Evolutionary conservation across 1,284 basidiomycete genomes (phyloP), one percentile per base, ranked within the genome.

Genomic region (Ceratobasidium sp.): DNA sequence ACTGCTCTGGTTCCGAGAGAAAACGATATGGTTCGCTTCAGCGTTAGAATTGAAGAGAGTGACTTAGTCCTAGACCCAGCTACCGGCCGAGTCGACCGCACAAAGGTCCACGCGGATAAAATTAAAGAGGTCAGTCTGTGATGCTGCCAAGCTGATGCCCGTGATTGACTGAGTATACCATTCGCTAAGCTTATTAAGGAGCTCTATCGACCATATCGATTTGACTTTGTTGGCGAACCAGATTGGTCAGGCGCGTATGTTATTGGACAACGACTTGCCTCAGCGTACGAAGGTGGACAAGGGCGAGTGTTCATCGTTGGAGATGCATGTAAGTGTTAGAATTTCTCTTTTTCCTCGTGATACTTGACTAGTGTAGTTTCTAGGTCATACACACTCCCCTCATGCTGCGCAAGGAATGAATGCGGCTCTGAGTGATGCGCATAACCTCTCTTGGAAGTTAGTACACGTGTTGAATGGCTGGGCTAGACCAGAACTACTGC

Each of bases 361-460:
- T 41, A 41, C 36, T 5, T 41, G 36, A 41, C 36, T 8, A 8
- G 24, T 24, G 24, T 27, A 15, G 8, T 17, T 51, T 5, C 22
- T 17, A 56, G 65, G 67, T 74, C 82, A 82, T 65, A 81, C 80
- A 1, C 82, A 82, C 64, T 81, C 81, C 2, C 81, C 82, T 1
- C 81, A 81, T 50, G 81, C 80, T 27, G 82, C 80, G 7, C 80
- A 81, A 75, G 81, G 81, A 8, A 80, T 80, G 27, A 82, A 82
- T 74, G 80, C 79, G 2, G 80, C 80, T 17, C 80, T 82, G 78
- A 78, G 79, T 9, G 81, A 82, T 74, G 77, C 80, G 5, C 79
- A 81, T 51, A 82, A 82, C 64, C 73, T 82, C 27, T 19, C 66
- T 7, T 71, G 66, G 66, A 56, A 71, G n/a, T 31, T 71, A 2